Conservation (phyloP, 75 land plant species). For the Selaginella tamariscina region DNA sequence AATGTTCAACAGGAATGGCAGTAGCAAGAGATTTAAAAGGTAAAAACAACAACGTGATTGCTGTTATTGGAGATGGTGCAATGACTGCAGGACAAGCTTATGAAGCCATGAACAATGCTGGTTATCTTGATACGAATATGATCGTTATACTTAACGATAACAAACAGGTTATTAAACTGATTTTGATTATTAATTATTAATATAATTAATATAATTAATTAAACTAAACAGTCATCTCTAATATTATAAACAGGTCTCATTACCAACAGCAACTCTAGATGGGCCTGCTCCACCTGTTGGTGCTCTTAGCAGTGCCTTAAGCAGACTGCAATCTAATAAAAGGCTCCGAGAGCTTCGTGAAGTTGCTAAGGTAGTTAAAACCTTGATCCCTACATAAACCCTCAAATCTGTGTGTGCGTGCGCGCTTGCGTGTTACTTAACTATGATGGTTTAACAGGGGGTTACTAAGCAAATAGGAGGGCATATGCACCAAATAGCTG, state of each 20-base stretch:
- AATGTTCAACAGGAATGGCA: slow-evolving; percentile 40
- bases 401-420: background rate
- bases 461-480: slow-evolving; percentile 76
- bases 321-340: slow-evolving; percentile 51
- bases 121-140: slow-evolving; percentile 57
- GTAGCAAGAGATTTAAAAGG: slow-evolving; percentile 56
- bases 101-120: slow-evolving; percentile 68
- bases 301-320: slow-evolving; percentile 42
- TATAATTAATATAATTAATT: too few relatives aligned
- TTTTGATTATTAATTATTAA: too few relatives aligned
- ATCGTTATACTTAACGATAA: slow-evolving; percentile 52
- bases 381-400: background rate
- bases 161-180: too few relatives aligned
- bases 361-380: slow-evolving; percentile 42
- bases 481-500: slow-evolving; percentile 68
- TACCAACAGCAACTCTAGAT: slow-evolving; percentile 32
- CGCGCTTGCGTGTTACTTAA: background rate
- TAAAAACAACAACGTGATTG: slow-evolving; percentile 30
- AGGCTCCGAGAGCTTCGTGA: slow-evolving; percentile 37
- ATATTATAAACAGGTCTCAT: too few relatives aligned
- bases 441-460: slow-evolving; percentile 31
- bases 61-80: slow-evolving; percentile 46
- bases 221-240: too few relatives aligned
- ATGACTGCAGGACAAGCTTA: slow-evolving; percentile 57
- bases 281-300: slow-evolving; percentile 29